These are phyloP conservation scores for Vicia faba DNA, from an alignment of 306 rosid species.

Conservation along the genomic window DNA sequence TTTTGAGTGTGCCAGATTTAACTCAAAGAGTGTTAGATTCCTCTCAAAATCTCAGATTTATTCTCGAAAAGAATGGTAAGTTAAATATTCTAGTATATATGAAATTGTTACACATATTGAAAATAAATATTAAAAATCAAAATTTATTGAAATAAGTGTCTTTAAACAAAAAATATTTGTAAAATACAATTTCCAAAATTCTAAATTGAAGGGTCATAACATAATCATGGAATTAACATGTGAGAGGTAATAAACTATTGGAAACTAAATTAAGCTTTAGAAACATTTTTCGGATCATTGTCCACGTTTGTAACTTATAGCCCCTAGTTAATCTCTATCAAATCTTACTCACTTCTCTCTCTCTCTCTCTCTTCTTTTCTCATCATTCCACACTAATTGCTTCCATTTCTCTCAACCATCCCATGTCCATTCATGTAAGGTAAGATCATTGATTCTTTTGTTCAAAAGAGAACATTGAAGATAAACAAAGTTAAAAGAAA, in stretches of 20 bases:
- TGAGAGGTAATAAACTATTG: slow-evolving; percentile 12
- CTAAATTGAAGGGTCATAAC: slow-evolving; percentile 34
- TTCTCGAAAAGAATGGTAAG: no score
- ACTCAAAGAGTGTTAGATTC: no score
- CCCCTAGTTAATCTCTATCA: slow-evolving; percentile 40
- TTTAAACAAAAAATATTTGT: not conserved
- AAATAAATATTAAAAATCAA: no score
- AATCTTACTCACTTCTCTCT: slow-evolving; percentile 20
- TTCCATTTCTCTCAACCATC: slow-evolving; percentile 29
- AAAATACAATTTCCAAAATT: slow-evolving; percentile 13
- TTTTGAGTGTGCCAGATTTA: no score
- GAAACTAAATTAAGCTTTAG: slow-evolving; percentile 39
- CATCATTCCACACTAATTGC: slow-evolving; percentile 29
- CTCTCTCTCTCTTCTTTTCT: slow-evolving; percentile 23
- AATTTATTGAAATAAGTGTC: no score
- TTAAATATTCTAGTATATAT: no score
- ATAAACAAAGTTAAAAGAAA: slow-evolving; percentile 31
- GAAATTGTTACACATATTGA: no score
- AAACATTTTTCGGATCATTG: slow-evolving; percentile 41
- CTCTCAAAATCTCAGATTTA: no score
- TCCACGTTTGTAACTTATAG: slow-evolving; percentile 46
- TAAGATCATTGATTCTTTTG: slow-evolving; percentile 11
- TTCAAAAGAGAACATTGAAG: slow-evolving; percentile 33
- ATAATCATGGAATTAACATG: slow-evolving; percentile 12
- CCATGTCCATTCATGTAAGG: slow-evolving; percentile 27